These are phyloP conservation scores for Diaporthe australafricana DNA, from an alignment of 2,329 filamentous ascomycete species.

Conservation along the genomic window DNA sequence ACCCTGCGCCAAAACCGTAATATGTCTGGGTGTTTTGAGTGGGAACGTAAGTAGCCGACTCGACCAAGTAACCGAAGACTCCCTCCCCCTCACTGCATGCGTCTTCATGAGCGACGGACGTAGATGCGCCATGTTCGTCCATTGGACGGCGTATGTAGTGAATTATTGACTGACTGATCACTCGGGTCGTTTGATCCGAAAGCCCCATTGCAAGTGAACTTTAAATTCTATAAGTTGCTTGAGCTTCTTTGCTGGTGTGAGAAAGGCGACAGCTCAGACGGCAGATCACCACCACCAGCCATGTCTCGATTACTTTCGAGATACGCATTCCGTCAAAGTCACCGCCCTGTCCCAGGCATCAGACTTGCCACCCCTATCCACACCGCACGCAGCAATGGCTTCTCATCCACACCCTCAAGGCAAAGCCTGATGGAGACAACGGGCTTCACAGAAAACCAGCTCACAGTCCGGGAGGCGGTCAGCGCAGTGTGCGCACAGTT, in stretches of 20 bases:
- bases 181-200: not conserved
- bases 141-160: not conserved
- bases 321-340: conserved; percentile 4
- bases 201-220: not conserved
- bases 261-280: not conserved
- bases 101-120: not conserved
- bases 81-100: not conserved
- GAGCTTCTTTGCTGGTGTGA: not conserved
- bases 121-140: not conserved
- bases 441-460: conserved; percentile 78
- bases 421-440: conserved; percentile 74
- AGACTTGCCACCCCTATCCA: not conserved
- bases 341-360: not conserved
- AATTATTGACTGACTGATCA: not conserved
- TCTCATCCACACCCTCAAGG: conserved; percentile 49
- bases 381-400: conserved; percentile 47
- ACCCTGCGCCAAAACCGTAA: rapidly evolving
- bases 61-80: not conserved
- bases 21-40: not conserved
- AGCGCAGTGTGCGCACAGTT: conserved; percentile 76
- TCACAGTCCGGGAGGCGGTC: conserved; percentile 79
- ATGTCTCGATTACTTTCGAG: conserved; percentile 27
- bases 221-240: not conserved
- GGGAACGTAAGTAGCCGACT: conserved; percentile 1
- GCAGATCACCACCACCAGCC: not conserved